Conservation (phyloP, 306 rosid genomes). For the Pyrus communis region DNA sequence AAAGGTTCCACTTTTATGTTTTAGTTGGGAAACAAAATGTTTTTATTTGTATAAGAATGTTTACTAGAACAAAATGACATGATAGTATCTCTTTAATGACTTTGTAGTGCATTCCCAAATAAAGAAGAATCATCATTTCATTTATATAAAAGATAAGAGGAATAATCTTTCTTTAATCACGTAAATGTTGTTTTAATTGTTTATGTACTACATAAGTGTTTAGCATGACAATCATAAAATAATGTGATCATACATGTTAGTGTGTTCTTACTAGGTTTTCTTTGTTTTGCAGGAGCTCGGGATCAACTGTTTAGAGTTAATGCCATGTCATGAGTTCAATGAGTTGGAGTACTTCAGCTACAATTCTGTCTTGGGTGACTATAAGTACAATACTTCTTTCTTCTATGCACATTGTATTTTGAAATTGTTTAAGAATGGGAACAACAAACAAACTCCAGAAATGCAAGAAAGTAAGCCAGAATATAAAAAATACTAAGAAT, state of each 20-base stretch:
- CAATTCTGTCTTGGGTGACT: conserved; percentile 74
- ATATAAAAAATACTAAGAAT: neutral
- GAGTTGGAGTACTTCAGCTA: conserved; percentile 83
- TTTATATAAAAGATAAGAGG: neutral
- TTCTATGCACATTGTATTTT: neutral
- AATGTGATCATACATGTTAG: neutral
- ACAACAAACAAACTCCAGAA: neutral
- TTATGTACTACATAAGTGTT: neutral
- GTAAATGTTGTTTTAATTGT: neutral
- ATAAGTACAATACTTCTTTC: conserved; percentile 35
- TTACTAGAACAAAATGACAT: neutral
- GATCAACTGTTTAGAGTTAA: conserved; percentile 82
- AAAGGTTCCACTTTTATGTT: no score
- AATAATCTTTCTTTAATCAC: neutral
- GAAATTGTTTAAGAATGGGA: no score
- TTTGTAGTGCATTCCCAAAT: neutral
- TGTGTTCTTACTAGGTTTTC: conserved; percentile 22
- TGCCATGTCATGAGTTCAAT: conserved; percentile 97
- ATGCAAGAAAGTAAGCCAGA: neutral
- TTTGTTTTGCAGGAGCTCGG: conserved; percentile 82
- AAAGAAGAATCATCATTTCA: neutral
- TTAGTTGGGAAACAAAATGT: neutral
- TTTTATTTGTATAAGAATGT: neutral
- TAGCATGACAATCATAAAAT: neutral
- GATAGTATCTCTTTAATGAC: neutral